Conservation (phyloP, 176 grass and related monocot species). For the Oryza longistaminata region DNA sequence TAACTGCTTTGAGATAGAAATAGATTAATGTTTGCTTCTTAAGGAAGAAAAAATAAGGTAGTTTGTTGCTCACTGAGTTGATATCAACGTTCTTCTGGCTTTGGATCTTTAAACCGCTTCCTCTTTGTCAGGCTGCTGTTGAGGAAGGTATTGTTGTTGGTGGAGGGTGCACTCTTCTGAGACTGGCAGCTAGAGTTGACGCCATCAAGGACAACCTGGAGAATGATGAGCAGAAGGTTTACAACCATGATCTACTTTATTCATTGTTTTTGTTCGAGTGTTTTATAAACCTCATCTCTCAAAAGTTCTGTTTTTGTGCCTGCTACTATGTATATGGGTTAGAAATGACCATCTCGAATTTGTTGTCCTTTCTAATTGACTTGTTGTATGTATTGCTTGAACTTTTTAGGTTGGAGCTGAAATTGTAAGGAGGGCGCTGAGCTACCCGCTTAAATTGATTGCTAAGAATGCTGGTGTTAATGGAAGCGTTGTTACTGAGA, state of each 20-base stretch:
- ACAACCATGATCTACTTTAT: background rate
- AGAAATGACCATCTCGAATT: background rate
- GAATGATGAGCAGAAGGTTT: slow-evolving; percentile 96
- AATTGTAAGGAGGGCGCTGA: slow-evolving; percentile 86
- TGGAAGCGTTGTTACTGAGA: slow-evolving; percentile 93
- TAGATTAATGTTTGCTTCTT: slow-evolving; percentile 23
- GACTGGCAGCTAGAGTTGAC: slow-evolving; percentile 84
- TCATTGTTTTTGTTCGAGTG: background rate
- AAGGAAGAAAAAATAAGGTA: background rate
- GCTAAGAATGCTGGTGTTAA: slow-evolving; percentile 98
- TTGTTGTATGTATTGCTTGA: background rate
- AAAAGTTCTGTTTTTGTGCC: background rate
- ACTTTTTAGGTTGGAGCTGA: slow-evolving; percentile 86
- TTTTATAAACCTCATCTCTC: background rate
- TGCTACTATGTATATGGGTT: background rate
- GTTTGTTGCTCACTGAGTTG: background rate
- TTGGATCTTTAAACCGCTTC: background rate
- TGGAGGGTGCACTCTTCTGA: slow-evolving; percentile 92
- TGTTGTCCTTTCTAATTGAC: slow-evolving; percentile 1
- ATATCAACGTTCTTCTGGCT: background rate
- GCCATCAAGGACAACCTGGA: slow-evolving; percentile 90
- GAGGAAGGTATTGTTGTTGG: slow-evolving; percentile 99
- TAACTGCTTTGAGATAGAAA: background rate
- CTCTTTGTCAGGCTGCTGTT: slow-evolving; percentile 69
- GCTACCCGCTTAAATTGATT: slow-evolving; percentile 95